Base-by-base conservation (phyloP, 2,329 filamentous ascomycete genomes). In the Chrysoporthe austroafricana region DNA sequence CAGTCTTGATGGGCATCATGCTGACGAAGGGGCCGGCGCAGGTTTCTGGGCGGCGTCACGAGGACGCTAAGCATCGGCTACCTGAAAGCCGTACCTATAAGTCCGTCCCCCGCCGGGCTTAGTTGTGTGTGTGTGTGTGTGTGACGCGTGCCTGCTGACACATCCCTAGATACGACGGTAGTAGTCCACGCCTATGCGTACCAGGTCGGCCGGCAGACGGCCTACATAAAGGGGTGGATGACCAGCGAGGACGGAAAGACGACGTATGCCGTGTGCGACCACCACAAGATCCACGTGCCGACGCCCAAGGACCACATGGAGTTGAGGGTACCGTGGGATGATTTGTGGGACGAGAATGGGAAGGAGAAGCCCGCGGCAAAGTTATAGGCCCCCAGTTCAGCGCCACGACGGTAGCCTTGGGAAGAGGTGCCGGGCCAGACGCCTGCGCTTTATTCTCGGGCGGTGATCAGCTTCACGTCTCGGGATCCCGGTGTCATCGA, bases 51-150 rank as follows among this genome's bases (percentile, higher is more conserved):
- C 1, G 83, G 84, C 4, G 82, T 86, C 0, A 83, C 83, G 4
- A 76, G 84, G 6, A 78, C 79, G 0, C 74, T 86, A 43, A 84
- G 83, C 69, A 79, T 86, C n/a, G 83, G 80, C 42, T 86, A 85
- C 70, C 74, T 86, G 0, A 80, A 79, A 71, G 82, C 81, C 2
- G 79, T 85, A 3, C 83, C 83, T 0, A 77, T 83, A 21, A 79
- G 79, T 80, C n/a, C 58, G 64, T 43, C 21, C 26, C 1, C 42
- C 56, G 11, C n/a, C 11, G 6, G 3, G 3, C 4, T 32, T 1
- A 4, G 4, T 54, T 21, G n/a, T 2, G 26, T 26, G 26, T 26
- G 26, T 26, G 26, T 4, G 34, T 59, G 9, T 26, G 21, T 16
- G n/a, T 8, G 21, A 18, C 16, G n/a, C 9, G 11, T 18, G 2